Conservation (phyloP, 2,329 filamentous ascomycete genomes). For the Phaeosphaeria sp. region DNA sequence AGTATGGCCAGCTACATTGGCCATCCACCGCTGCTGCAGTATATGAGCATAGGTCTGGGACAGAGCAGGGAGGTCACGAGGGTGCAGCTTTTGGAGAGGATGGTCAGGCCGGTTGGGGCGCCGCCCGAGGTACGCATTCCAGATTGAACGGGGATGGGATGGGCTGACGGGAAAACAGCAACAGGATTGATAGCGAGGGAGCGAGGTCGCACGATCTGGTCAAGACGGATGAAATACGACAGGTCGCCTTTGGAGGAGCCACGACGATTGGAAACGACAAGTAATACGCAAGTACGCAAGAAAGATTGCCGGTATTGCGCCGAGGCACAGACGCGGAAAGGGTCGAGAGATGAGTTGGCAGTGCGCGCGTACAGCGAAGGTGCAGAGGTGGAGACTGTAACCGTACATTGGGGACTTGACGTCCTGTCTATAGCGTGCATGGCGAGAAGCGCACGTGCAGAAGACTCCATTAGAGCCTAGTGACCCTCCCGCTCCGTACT, state of each 20-base stretch:
- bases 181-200: slow-evolving; percentile 24
- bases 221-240: too few species aligned
- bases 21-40: slow-evolving; percentile 85
- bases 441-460: not conserved
- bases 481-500: not conserved
- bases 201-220: too few species aligned
- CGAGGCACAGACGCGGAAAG: not conserved
- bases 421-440: not conserved
- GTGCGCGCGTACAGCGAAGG: not conserved
- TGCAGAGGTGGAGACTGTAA: not conserved
- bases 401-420: not conserved
- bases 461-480: not conserved
- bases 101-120: slow-evolving; percentile 70
- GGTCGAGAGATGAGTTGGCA: not conserved
- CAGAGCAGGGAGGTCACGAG: slow-evolving; percentile 82
- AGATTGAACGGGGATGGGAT: slow-evolving; percentile 52
- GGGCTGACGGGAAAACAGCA: slow-evolving; percentile 13
- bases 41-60: slow-evolving; percentile 89
- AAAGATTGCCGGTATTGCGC: not conserved
- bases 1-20: slow-evolving; percentile 88
- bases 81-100: slow-evolving; percentile 78
- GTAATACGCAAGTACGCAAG: not conserved
- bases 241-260: too few species aligned
- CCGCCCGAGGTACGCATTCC: slow-evolving; percentile 63
- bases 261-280: too few species aligned